A percentile compares a stretch with the other conserved stretches of the same genome.
These are phyloP conservation scores for Strigomonas culicis DNA, from an alignment of 208 protist species.

Conservation along the genomic window DNA sequence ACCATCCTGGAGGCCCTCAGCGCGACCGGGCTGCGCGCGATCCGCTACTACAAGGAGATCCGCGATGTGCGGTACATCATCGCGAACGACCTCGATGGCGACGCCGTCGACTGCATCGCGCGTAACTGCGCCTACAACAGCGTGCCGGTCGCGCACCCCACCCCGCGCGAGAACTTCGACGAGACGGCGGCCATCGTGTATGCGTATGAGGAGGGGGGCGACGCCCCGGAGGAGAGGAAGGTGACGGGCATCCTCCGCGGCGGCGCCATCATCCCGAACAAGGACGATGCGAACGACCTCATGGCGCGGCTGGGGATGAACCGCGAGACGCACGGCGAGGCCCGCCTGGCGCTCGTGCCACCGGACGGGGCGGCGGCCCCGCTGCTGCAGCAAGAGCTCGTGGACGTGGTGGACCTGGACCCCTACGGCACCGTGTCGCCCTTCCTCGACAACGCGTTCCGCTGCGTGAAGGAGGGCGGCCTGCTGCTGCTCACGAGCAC, in stretches of 20 bases:
- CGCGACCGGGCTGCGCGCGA: conserved; percentile 96
- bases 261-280: conserved; percentile 87
- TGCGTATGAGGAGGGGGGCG: conserved; percentile 2
- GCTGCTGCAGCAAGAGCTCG: conserved; percentile 86
- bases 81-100: conserved; percentile 96
- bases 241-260: conserved; percentile 19
- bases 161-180: conserved; percentile 81
- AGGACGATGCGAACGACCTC: conserved; percentile 90
- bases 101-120: conserved; percentile 94
- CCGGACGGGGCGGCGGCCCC: conserved; percentile 4
- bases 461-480: conserved; percentile 95
- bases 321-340: conserved; percentile 31
- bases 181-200: not conserved
- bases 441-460: conserved; percentile 97
- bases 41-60: conserved; percentile 98
- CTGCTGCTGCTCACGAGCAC: conserved; percentile 98
- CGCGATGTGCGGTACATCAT: conserved; percentile 94
- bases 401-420: conserved; percentile 99
- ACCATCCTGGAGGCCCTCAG: conserved; percentile 97
- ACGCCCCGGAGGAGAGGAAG: not conserved
- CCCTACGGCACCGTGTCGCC: conserved; percentile 98
- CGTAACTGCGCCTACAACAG: conserved; percentile 96
- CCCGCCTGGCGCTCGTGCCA: conserved; percentile 35
- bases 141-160: conserved; percentile 52
- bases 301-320: conserved; percentile 87